Conservation (phyloP, 1,284 basidiomycete genomes). For the Kwoniella shivajii region DNA sequence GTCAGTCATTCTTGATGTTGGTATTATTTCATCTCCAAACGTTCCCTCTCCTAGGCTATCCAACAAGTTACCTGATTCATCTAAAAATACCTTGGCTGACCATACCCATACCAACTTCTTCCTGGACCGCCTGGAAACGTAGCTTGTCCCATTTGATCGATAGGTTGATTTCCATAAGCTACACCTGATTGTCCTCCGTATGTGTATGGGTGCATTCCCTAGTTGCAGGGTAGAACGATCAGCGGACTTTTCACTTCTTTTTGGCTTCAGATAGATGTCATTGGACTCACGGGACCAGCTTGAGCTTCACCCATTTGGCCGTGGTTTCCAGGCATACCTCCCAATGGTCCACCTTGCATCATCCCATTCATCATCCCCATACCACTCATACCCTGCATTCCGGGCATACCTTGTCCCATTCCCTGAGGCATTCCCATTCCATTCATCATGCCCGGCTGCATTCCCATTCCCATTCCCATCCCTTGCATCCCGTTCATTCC, state of each 20-base stretch:
- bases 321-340: conserved; percentile 21
- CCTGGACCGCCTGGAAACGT: conserved; percentile 36
- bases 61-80: background rate
- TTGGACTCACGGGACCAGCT: conserved; percentile 41
- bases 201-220: conserved; percentile 48
- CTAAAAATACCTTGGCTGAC: conserved; percentile 27
- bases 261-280: background rate
- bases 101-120: conserved; percentile 36
- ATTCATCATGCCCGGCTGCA: conserved; percentile 12
- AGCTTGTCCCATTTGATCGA: conserved; percentile 40
- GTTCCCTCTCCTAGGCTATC: background rate
- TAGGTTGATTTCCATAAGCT: conserved; percentile 36
- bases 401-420: conserved; percentile 7
- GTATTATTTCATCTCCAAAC: background rate
- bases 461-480: conserved; percentile 19
- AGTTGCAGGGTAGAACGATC: background rate
- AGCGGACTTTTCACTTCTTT: background rate
- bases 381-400: conserved; percentile 25
- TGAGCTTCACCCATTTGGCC: conserved; percentile 35
- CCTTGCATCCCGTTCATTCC: conserved; percentile 22
- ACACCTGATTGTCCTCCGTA: conserved; percentile 41
- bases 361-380: conserved; percentile 21
- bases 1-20: background rate
- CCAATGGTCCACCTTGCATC: conserved; percentile 9
- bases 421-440: conserved; percentile 23